Base-by-base conservation (phyloP, 768 basidiomycete genomes). In the Pleurotus ostreatus region DNA sequence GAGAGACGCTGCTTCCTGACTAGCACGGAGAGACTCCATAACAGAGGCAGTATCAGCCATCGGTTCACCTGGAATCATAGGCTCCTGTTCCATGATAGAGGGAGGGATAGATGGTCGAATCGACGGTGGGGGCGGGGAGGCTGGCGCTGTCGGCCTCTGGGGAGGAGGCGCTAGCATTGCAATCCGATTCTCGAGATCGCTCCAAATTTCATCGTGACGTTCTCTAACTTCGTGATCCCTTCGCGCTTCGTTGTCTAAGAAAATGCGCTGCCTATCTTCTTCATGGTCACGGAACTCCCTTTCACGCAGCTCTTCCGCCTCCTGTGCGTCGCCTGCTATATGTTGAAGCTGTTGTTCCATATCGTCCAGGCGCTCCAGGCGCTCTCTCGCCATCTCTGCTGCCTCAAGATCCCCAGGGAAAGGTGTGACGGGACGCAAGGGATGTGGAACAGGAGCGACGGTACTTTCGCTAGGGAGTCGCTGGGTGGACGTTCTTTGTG, bases 281-380 rank as follows among this genome's bases (percentile, higher is more conserved):
- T 92, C 90, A 57, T 81, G 79, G 1, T 71, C 70, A 15, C 80
- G 77, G 70, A 89, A 91, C 26, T 84, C 81, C 6, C 66, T 67
- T 56, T 92, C 89, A 8, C 89, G 80, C 46, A 73, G 73, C 22
- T 81, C 77, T 62, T 92, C 90, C 0, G 80, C 81, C 49, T 82
- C 80, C 37, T 79, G 77, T 0, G 83, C 79, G 2, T 76, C 75
- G 6, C 74, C 71, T 7, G 76, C 72, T 4, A 80, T 72, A 26
- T 79, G 71, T 3, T 75, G 72, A 11, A 90, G 64, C 18, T 76
- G 75, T 16, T 72, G 68, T 49, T 84, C 81, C 16, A 81, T 74
- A 0, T 82, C 84, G 8, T 78, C 77, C 22, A 91, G 73, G 16
- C 81, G 81, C 55, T 83, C 77, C 0, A 81, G 68, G 8, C 79